Evolutionary conservation across 2,329 filamentous ascomycete species (phyloP), one percentile per base, ranked within the genome.

Genomic region (Chalaropsis ovoidea): DNA sequence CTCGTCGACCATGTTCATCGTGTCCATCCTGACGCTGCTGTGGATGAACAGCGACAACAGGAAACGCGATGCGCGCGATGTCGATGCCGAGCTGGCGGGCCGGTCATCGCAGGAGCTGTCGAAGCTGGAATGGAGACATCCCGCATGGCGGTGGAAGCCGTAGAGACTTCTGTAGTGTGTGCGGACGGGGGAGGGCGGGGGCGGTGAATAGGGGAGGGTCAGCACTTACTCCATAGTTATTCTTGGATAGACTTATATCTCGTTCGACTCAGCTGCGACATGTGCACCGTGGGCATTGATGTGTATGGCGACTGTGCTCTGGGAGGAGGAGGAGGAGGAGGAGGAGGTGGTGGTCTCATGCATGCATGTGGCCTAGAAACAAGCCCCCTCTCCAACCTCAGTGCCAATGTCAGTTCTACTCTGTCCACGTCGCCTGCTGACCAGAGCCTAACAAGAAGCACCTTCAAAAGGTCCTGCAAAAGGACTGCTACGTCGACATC

Each of bases 111-210:
- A 78, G 70, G 76, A 84, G 70, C 75, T 87, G 17, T 77, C 83
- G 68, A 81, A 84, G 70, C 71, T 88, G 68, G 86, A 88, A 71
- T 88, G 84, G 84, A 81, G 78, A 70, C 86, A 89, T 73, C 86
- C 87, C 5, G 81, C 75, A 1, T 88, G 88, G 72, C 80, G 83
- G 69, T 88, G 86, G 86, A 67, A 68, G 54, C 69, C 71, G n/a
- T 71, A 56, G 64, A 47, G n/a, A 10, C n/a, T n/a, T n/a, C n/a
- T n/a, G n/a, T n/a, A n/a, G n/a, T n/a, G n/a, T n/a, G n/a, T n/a
- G n/a, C n/a, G n/a, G n/a, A n/a, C n/a, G n/a, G n/a, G n/a, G n/a
- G n/a, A n/a, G n/a, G n/a, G n/a, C n/a, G 43, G 43, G 42, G 2
- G 8, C n/a, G n/a, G 42, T 43, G 42, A 11, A 43, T 43, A 43